These are phyloP conservation scores for Aspergillus carbonarius DNA, from an alignment of 2,329 filamentous ascomycete genomes.

Conservation along the genomic window DNA sequence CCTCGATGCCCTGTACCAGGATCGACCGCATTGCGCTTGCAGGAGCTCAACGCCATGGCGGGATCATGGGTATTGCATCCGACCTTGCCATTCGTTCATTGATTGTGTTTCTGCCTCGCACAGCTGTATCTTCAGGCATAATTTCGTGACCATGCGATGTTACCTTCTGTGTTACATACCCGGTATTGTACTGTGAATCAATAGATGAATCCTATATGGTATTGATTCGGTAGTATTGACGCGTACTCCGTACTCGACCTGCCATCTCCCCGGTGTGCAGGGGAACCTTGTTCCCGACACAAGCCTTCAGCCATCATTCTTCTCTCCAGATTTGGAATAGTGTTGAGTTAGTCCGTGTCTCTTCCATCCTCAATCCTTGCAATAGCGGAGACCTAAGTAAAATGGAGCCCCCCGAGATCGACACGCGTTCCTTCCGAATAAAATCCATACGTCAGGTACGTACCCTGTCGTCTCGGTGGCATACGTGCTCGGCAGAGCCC, in stretches of 20 bases:
- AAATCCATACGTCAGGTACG: no score
- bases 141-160: background rate
- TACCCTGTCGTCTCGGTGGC: no score
- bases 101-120: background rate
- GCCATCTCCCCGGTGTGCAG: no score
- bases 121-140: background rate
- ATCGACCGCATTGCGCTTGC: background rate
- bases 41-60: background rate
- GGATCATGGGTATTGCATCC: background rate
- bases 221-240: background rate
- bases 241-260: background rate
- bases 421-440: no score
- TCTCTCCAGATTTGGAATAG: no score
- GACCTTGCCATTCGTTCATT: conserved; percentile 4
- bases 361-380: no score
- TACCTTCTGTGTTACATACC: conserved; percentile 16
- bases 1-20: background rate
- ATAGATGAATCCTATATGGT: conserved; percentile 1
- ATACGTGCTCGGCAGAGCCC: no score
- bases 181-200: conserved; percentile 6
- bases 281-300: no score
- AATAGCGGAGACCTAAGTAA: no score
- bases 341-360: no score
- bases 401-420: no score
- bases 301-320: no score